Evolutionary conservation across 441 rosid species (phyloP).

Genomic region (Jatropha podagrica): DNA sequence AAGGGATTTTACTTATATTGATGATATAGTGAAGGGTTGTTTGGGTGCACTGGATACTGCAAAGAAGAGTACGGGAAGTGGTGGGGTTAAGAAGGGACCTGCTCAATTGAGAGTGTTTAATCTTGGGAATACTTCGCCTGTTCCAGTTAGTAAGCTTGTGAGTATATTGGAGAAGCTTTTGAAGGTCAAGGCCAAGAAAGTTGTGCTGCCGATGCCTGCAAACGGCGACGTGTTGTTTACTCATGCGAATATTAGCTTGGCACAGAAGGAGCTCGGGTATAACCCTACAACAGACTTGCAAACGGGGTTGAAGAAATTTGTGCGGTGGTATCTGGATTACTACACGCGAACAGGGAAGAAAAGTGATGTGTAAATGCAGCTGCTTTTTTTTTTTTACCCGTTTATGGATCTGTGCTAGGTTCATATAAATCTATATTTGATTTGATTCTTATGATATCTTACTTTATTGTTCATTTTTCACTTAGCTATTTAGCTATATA

Average conservation of each 20-base stretch:
- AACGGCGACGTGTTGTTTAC: constrained; percentile 48
- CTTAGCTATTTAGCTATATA: constrained; percentile 5
- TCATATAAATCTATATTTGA: constrained; percentile 26
- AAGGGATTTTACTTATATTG: constrained; percentile 49
- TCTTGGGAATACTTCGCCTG: constrained; percentile 47
- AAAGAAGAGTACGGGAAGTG: constrained; percentile 41
- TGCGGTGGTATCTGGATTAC: constrained; percentile 42
- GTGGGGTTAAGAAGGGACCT: constrained; percentile 37
- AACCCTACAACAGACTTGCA: constrained; percentile 38
- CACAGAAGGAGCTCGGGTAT: constrained; percentile 41
- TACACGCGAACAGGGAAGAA: constrained; percentile 23
- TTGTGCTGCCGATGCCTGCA: constrained; percentile 36
- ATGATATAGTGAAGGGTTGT: constrained; percentile 49
- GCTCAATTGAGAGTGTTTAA: constrained; percentile 44
- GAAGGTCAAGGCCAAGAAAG: constrained; percentile 47
- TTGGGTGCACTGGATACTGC: constrained; percentile 45
- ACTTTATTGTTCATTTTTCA: constrained; percentile 13
- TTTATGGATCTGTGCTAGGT: constrained; percentile 24
- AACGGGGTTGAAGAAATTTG: constrained; percentile 46
- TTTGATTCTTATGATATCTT: constrained; percentile 20
- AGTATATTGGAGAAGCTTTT: constrained; percentile 42
- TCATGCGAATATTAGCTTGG: constrained; percentile 45
- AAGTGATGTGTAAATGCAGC: constrained; percentile 29
- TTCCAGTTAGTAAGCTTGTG: constrained; percentile 41
- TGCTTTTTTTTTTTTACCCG: constrained; percentile 2